These are phyloP conservation scores for Penicillium turbatum DNA, from an alignment of 495 filamentous ascomycete genomes.

Conservation along the genomic window DNA sequence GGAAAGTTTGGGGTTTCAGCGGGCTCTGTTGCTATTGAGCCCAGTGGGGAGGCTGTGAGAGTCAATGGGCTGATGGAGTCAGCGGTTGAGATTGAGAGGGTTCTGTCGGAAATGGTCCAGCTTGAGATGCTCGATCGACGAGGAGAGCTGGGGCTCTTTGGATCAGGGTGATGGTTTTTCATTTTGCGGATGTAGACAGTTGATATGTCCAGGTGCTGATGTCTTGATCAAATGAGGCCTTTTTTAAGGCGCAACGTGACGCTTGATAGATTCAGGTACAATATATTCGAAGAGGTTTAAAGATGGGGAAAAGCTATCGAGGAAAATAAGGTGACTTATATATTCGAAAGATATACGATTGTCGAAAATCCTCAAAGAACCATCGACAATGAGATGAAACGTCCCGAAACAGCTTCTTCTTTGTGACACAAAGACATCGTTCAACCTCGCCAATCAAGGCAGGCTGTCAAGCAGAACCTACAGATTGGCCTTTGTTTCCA, in stretches of 20 bases:
- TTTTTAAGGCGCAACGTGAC: background rate
- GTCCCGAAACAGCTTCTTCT: constrained; percentile 7
- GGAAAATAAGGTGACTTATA: background rate
- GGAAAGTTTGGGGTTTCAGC: background rate
- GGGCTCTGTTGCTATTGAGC: background rate
- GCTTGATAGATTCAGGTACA: background rate
- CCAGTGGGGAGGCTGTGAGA: background rate
- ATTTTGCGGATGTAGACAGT: background rate
- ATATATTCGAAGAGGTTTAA: background rate
- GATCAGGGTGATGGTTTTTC: background rate
- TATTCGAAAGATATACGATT: constrained; percentile 3
- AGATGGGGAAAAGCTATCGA: background rate
- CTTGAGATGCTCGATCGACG: background rate
- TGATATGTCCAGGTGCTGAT: no score
- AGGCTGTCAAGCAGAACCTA: background rate
- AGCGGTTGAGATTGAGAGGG: background rate
- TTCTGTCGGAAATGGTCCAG: background rate
- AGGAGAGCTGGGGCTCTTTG: constrained; percentile 1
- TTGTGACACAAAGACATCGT: background rate
- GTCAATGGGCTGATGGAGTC: background rate
- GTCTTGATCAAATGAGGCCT: background rate
- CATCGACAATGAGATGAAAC: constrained; percentile 14
- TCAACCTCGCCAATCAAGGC: background rate
- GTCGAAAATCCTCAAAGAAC: background rate
- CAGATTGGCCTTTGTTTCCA: constrained; percentile 10